Conservation (phyloP, 2,329 filamentous ascomycete genomes). For the Aspergillus aculeatus region DNA sequence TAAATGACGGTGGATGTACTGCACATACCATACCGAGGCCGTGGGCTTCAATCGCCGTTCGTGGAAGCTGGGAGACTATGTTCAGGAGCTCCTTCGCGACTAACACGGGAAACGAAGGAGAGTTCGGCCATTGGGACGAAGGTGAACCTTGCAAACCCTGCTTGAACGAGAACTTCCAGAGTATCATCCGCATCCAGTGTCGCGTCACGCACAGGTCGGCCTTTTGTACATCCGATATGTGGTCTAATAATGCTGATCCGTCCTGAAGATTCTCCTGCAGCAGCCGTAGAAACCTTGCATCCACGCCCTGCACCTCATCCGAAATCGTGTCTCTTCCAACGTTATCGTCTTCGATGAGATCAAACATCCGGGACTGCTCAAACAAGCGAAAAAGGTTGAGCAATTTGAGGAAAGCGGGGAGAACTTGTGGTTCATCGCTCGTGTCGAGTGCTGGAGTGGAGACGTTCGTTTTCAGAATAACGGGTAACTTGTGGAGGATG, state of each 20-base stretch:
- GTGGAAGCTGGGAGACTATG: slow-evolving; percentile 46
- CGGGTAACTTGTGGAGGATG: slow-evolving; percentile 52
- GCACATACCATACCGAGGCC: slow-evolving; percentile 43
- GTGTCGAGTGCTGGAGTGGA: slow-evolving; percentile 38
- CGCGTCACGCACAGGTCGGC: slow-evolving; percentile 52
- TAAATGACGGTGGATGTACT: background rate
- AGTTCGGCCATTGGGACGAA: slow-evolving; percentile 14
- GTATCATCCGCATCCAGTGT: slow-evolving; percentile 53
- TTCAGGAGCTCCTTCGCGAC: slow-evolving; percentile 50
- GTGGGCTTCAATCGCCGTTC: slow-evolving; percentile 50
- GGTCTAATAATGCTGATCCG: slow-evolving; percentile 38
- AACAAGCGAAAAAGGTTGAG: slow-evolving; percentile 53
- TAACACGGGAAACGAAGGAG: slow-evolving; percentile 35
- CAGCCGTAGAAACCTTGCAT: slow-evolving; percentile 21
- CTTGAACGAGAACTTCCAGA: slow-evolving; percentile 47
- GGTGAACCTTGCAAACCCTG: slow-evolving; percentile 22
- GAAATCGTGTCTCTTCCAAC: slow-evolving; percentile 2
- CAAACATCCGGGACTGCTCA: slow-evolving; percentile 51
- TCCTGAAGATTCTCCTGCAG: slow-evolving; percentile 48
- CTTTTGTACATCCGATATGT: slow-evolving; percentile 50
- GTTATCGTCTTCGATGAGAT: slow-evolving; percentile 42
- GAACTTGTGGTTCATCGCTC: slow-evolving; percentile 45
- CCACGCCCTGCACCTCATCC: slow-evolving; percentile 29
- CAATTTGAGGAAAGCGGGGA: slow-evolving; percentile 52
- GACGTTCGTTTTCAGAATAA: slow-evolving; percentile 45